A percentile compares a stretch with the other conserved stretches of the same genome.
phyloP scores from a whole-genome alignment of 176 grass and related monocot species.

The Hordeum marinum region DNA sequence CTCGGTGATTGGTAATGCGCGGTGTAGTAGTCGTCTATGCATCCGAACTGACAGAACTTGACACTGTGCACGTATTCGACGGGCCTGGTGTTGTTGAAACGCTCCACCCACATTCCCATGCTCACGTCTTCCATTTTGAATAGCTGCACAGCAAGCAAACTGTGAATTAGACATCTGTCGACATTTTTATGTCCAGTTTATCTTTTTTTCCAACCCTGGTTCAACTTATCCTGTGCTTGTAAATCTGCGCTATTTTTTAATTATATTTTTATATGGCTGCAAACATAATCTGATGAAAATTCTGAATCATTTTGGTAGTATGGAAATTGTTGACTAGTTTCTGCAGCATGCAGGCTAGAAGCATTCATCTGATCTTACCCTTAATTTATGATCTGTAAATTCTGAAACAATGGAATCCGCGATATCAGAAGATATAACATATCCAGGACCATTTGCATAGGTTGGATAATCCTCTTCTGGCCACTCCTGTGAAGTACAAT shows the following conservation, averaged over 20 bases:
- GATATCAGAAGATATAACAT: constrained; percentile 85
- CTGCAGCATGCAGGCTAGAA: neutral
- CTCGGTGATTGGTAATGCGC: constrained; percentile 88
- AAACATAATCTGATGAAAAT: neutral
- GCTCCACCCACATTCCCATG: constrained; percentile 98
- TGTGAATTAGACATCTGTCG: constrained; percentile 1
- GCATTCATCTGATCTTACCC: constrained; percentile 51
- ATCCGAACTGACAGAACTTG: constrained; percentile 89
- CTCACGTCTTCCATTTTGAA: constrained; percentile 99
- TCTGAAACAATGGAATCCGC: constrained; percentile 73
- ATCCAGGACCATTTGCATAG: constrained; percentile 97
- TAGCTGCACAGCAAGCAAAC: constrained; percentile 51
- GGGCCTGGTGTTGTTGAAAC: constrained; percentile 51
- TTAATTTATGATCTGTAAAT: constrained; percentile 75
- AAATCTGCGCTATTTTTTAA: neutral
- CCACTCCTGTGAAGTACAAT: constrained; percentile 71
- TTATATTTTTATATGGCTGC: neutral
- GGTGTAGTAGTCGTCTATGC: constrained; percentile 91
- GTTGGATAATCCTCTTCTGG: constrained; percentile 93
- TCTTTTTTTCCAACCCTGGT: neutral
- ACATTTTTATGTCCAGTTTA: neutral
- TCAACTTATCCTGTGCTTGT: constrained; percentile 6
- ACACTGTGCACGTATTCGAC: constrained; percentile 70
- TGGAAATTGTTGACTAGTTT: neutral
- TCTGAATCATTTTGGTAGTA: neutral